A percentile compares a stretch with the other conserved stretches of the same genome.
phyloP scores from a whole-genome alignment of 495 filamentous ascomycete genomes.

The Bacidia rubella region DNA sequence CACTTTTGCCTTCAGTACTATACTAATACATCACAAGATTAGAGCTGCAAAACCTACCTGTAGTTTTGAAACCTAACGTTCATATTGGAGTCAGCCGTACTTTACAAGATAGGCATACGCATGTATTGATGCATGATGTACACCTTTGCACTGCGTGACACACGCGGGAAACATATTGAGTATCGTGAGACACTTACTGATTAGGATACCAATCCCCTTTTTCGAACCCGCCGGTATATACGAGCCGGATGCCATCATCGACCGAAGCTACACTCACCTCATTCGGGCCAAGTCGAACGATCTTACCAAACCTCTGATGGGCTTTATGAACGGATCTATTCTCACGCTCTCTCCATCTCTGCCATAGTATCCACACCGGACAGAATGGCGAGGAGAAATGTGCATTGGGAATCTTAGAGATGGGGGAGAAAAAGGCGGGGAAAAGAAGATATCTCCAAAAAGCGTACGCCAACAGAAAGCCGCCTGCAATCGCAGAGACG shows the following conservation, averaged over 20 bases:
- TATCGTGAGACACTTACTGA: too few species aligned
- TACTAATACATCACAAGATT: not conserved
- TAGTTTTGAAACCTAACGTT: slow-evolving; percentile 17
- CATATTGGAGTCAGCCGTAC: too few species aligned
- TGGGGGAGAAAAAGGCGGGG: slow-evolving; percentile 47
- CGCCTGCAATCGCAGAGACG: not conserved
- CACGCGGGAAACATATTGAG: too few species aligned
- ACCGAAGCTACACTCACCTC: slow-evolving; percentile 51
- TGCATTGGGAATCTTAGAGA: slow-evolving; percentile 50
- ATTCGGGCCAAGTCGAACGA: slow-evolving; percentile 50
- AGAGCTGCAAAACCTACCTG: slow-evolving; percentile 6
- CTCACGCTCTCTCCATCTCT: slow-evolving; percentile 36
- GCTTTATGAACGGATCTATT: slow-evolving; percentile 39
- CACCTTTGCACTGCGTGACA: too few species aligned
- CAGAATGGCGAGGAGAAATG: slow-evolving; percentile 48
- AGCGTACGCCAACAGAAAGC: not conserved
- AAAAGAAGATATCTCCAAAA: slow-evolving; percentile 41
- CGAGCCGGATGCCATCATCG: slow-evolving; percentile 36
- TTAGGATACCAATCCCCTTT: slow-evolving; percentile 57
- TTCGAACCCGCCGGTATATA: slow-evolving; percentile 58
- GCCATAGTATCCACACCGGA: slow-evolving; percentile 46
- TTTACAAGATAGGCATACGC: too few species aligned
- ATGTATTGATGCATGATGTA: too few species aligned
- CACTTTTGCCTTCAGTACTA: slow-evolving; percentile 9
- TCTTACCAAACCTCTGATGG: slow-evolving; percentile 41